Evolutionary conservation across 768 basidiomycete species (phyloP), one percentile per base, ranked within the genome.

Genomic region (Hericium rajendrae): DNA sequence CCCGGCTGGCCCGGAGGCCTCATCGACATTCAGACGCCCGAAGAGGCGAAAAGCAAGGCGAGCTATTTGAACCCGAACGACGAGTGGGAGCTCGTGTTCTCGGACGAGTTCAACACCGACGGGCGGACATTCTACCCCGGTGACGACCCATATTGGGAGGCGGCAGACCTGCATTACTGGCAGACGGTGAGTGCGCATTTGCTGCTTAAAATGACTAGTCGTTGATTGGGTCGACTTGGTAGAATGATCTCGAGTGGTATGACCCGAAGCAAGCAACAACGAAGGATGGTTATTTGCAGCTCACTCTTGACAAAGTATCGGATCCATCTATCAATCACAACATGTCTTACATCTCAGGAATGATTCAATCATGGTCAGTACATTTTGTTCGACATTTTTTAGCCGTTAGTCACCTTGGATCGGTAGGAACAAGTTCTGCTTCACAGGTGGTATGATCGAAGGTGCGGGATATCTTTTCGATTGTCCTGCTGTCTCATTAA

Each of bases 391-490:
- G 32, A 15, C 16, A 32, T 26, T 12, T 40, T 51, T 41, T 28
- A 18, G 26, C 16, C 12, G 40, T 37, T 16, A 2, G 13, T 26
- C n/a, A 15, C 8, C 18, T 54, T 68, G 65, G 58, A 73, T 66
- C 58, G 55, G 13, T 43, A 63, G 73, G 79, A 85, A 84, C 68
- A 83, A 84, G 71, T 83, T 94, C 61, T 91, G 88, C 69, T 91
- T 91, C 67, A 88, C 87, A 10, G 86, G 86, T 6, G 90, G 90
- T 43, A 69, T 88, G 52, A 76, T 89, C 53, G 87, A 83, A 71
- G 62, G 62, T 62, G 16, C 22, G 32, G 32, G 1, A 32, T 32
- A 10, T 32, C 9, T 32, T 32, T n/a, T 37, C 32, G 16, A 4
- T 48, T n/a, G 12, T 8, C 32, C 32, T 51, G 12, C 22, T 26